Conservation (phyloP, 2,329 filamentous ascomycete genomes). For the Cercospora sp. region DNA sequence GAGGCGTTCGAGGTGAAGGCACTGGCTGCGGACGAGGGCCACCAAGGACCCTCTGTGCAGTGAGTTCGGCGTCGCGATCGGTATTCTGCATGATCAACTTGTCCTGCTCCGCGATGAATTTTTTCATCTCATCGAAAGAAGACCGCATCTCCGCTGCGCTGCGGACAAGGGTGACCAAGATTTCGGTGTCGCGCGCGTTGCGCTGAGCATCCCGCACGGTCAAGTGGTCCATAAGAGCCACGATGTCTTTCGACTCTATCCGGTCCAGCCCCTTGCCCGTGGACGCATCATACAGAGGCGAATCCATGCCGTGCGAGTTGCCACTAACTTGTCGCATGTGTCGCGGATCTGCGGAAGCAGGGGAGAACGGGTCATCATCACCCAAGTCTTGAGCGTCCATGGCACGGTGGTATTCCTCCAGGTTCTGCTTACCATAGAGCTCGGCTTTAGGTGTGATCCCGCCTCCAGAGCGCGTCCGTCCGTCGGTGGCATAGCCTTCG, state of each 20-base stretch:
- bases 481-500: constrained; percentile 88
- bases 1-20: constrained; percentile 58
- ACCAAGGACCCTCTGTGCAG: constrained; percentile 76
- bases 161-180: constrained; percentile 88
- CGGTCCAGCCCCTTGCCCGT: constrained; percentile 85
- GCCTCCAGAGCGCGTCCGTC: constrained; percentile 53
- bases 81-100: constrained; percentile 83
- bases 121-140: constrained; percentile 93
- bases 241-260: constrained; percentile 94
- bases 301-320: constrained; percentile 87
- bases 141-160: constrained; percentile 96
- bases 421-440: constrained; percentile 57
- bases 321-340: constrained; percentile 74
- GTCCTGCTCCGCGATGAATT: constrained; percentile 85
- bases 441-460: constrained; percentile 48
- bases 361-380: constrained; percentile 63
- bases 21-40: constrained; percentile 82
- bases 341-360: constrained; percentile 50
- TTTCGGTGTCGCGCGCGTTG: constrained; percentile 94
- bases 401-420: constrained; percentile 53
- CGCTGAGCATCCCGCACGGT: constrained; percentile 96
- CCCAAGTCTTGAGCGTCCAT: constrained; percentile 46
- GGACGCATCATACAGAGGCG: constrained; percentile 85
- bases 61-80: constrained; percentile 84
- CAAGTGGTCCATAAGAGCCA: constrained; percentile 96